These are phyloP conservation scores for Coffea humblotiana DNA, from an alignment of 305 asterid species.

Conservation along the genomic window DNA sequence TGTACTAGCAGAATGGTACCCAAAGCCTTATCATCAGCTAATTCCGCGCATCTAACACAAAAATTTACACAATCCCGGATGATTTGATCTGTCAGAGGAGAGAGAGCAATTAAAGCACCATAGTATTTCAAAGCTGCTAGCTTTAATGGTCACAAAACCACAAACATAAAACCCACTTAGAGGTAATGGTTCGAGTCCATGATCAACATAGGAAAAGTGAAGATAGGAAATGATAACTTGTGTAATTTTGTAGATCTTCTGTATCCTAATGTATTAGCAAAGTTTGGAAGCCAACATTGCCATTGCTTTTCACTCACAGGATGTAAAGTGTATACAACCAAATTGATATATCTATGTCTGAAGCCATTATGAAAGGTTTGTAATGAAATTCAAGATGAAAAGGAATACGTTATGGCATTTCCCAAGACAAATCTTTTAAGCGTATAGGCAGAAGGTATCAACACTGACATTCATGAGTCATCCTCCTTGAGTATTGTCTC, in stretches of 20 bases:
- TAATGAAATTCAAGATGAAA: not conserved
- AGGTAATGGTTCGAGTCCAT: not conserved
- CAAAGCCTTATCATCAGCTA: not conserved
- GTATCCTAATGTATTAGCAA: not conserved
- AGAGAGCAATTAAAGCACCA: not conserved
- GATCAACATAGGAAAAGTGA: not conserved
- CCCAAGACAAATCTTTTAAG: not conserved
- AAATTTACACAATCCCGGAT: not conserved
- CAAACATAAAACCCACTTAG: not conserved
- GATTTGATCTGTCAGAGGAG: slow-evolving; percentile 14
- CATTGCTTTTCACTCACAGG: not conserved
- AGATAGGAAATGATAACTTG: not conserved
- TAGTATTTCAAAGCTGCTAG: not conserved
- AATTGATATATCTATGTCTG: not conserved
- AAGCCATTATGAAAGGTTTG: not conserved
- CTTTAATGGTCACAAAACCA: not conserved
- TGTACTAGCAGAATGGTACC: slow-evolving; percentile 8
- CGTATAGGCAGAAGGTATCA: not conserved
- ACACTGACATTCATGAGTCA: too few species aligned
- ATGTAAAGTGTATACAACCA: not conserved
- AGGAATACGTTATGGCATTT: not conserved
- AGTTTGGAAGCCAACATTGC: not conserved
- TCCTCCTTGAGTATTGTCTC: not conserved
- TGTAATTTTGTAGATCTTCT: not conserved
- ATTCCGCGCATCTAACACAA: not conserved